These are phyloP conservation scores for Nematodospora anomalae DNA, from an alignment of 1,139 yeast species.

Conservation along the genomic window DNA sequence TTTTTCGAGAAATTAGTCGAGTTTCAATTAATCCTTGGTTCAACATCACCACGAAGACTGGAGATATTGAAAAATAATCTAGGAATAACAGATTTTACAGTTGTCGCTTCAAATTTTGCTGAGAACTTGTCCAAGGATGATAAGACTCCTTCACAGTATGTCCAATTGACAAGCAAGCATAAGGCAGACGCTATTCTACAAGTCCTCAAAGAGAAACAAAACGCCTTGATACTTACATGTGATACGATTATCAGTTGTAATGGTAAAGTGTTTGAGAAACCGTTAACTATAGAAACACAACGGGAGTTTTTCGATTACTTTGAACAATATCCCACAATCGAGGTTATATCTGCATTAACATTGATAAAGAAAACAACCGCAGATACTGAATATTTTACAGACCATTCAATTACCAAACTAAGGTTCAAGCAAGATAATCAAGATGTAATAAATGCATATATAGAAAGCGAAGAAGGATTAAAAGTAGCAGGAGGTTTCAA, in stretches of 20 bases:
- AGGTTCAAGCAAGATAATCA: conserved; percentile 44
- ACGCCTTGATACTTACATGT: conserved; percentile 56
- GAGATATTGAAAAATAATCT: conserved; percentile 63
- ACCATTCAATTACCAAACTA: conserved; percentile 24
- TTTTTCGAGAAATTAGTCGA: conserved; percentile 26
- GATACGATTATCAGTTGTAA: conserved; percentile 77
- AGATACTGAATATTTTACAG: conserved; percentile 7
- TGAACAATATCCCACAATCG: conserved; percentile 44
- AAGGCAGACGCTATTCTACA: conserved; percentile 59
- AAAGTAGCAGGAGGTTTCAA: conserved; percentile 93
- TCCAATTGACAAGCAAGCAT: conserved; percentile 62
- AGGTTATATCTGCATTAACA: conserved; percentile 70
- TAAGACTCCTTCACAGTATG: conserved; percentile 60
- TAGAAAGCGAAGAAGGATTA: conserved; percentile 69
- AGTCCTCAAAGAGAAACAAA: conserved; percentile 18
- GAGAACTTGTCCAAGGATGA: conserved; percentile 66
- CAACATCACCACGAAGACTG: conserved; percentile 77
- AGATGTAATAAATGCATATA: conserved; percentile 58
- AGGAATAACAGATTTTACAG: conserved; percentile 47
- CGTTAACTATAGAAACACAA: conserved; percentile 46
- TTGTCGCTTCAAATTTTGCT: conserved; percentile 61
- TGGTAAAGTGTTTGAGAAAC: conserved; percentile 74
- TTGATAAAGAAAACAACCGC: conserved; percentile 39
- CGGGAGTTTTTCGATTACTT: conserved; percentile 48
- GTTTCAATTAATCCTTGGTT: conserved; percentile 63